A percentile compares a stretch with the other conserved stretches of the same genome.
phyloP scores from a whole-genome alignment of 73 alveolate species.

The Symbiodinium pilosum region DNA sequence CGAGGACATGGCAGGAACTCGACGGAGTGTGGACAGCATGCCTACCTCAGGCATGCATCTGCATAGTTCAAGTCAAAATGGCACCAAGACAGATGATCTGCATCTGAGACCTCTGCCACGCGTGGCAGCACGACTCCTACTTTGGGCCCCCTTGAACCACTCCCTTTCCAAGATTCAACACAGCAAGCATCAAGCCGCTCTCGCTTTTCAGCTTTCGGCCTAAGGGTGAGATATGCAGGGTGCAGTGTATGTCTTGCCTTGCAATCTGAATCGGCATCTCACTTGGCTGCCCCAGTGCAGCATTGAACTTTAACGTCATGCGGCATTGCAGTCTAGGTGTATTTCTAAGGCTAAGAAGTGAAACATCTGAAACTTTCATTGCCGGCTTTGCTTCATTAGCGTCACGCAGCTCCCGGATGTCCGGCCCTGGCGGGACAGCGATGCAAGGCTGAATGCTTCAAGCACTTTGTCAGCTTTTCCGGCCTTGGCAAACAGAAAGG shows the following conservation, averaged over 20 bases:
- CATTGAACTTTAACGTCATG: too few species aligned
- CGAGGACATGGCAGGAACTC: background rate
- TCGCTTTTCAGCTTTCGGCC: too few species aligned
- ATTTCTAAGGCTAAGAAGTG: background rate
- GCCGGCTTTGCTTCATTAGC: background rate
- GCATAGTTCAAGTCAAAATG: too few species aligned
- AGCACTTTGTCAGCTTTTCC: background rate
- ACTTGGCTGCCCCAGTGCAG: too few species aligned
- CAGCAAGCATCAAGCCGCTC: too few species aligned
- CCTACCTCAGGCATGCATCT: background rate
- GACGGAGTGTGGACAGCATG: background rate
- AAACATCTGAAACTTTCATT: background rate
- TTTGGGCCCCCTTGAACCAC: slow-evolving; percentile 1
- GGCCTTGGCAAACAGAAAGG: background rate
- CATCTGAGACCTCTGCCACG: too few species aligned
- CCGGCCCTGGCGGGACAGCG: background rate
- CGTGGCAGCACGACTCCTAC: background rate
- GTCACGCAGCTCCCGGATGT: background rate
- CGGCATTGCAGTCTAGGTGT: too few species aligned
- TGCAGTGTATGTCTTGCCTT: too few species aligned
- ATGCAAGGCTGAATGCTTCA: background rate
- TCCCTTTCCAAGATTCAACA: too few species aligned
- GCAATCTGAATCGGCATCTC: too few species aligned
- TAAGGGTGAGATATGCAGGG: too few species aligned
- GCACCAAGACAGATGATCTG: too few species aligned